Evolutionary conservation across 768 basidiomycete species (phyloP).

Genomic region (Phylloporus scabripes): DNA sequence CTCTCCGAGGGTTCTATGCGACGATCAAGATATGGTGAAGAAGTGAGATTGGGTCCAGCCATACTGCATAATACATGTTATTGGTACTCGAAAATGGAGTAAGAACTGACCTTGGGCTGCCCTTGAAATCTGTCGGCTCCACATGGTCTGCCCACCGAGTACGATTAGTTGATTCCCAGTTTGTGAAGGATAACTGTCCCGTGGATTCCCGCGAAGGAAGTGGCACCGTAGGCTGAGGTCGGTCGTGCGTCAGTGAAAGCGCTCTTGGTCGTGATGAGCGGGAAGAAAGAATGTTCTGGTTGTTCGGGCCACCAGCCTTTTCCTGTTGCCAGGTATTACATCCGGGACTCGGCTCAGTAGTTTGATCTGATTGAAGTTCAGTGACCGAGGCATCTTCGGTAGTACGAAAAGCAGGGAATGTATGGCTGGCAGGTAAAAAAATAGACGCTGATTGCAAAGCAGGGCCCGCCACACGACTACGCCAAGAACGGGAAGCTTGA

Average conservation of each 20-base stretch:
- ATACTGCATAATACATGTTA: constrained; percentile 13
- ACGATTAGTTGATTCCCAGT: constrained; percentile 23
- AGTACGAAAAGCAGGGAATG: constrained; percentile 10
- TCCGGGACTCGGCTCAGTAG: neutral
- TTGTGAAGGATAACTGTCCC: constrained; percentile 23
- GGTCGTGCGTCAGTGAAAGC: constrained; percentile 25
- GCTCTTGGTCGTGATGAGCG: constrained; percentile 26
- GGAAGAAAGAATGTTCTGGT: constrained; percentile 3
- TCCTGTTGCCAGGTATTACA: constrained; percentile 16
- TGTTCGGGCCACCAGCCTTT: neutral
- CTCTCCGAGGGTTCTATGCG: constrained; percentile 18
- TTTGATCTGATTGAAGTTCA: constrained; percentile 1
- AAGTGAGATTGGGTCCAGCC: constrained; percentile 4
- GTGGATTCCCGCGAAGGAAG: constrained; percentile 27
- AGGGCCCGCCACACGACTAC: constrained; percentile 6
- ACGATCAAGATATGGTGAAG: constrained; percentile 11
- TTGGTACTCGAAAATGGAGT: neutral
- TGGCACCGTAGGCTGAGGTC: constrained; percentile 13
- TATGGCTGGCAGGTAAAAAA: constrained; percentile 17
- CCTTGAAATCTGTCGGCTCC: constrained; percentile 11
- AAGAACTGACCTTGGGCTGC: constrained; percentile 12
- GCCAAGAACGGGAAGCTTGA: constrained; percentile 16
- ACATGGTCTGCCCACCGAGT: constrained; percentile 17
- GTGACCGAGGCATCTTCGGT: neutral
- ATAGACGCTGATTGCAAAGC: constrained; percentile 8